Percentiles rank a stretch among this genome's conserved stretches.
These are phyloP conservation scores for Carpinus viminea DNA, from an alignment of 306 rosid species.

Conservation along the genomic window DNA sequence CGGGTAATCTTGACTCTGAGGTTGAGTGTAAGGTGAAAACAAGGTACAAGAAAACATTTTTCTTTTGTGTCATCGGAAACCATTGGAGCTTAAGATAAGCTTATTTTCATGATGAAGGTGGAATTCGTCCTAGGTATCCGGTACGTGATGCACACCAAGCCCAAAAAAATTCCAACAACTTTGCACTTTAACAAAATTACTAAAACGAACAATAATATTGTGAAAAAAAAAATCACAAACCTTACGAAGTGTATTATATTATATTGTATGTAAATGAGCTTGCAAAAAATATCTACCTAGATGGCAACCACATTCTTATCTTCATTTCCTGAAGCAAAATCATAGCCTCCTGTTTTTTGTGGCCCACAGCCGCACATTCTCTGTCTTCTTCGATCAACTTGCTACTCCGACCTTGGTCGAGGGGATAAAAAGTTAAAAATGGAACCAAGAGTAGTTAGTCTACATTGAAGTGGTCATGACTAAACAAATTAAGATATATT, in stretches of 20 bases:
- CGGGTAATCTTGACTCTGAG: too few species aligned
- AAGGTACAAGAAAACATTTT: not conserved
- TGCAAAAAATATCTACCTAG: not conserved
- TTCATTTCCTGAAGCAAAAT: constrained; percentile 36
- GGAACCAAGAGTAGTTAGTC: not conserved
- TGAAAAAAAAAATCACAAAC: not conserved
- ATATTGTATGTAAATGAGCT: not conserved
- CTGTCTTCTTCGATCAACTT: constrained; percentile 3
- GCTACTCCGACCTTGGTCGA: not conserved
- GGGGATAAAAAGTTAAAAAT: not conserved
- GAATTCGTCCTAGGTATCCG: not conserved
- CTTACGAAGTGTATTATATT: not conserved
- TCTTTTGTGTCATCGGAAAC: too few species aligned
- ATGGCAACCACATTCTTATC: constrained; percentile 36
- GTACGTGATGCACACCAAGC: not conserved
- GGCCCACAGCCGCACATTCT: constrained; percentile 39
- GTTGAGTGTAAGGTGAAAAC: too few species aligned
- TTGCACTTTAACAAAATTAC: not conserved
- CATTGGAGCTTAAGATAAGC: not conserved
- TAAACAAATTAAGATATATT: not conserved
- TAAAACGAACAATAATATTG: not conserved
- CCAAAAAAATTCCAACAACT: not conserved
- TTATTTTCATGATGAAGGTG: not conserved
- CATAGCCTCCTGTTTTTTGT: constrained; percentile 29
- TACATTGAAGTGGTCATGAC: not conserved